A percentile compares a stretch with the other conserved stretches of the same genome.
These are phyloP conservation scores for Talaromyces wortmannii DNA, from an alignment of 495 filamentous ascomycete species.

Conservation along the genomic window DNA sequence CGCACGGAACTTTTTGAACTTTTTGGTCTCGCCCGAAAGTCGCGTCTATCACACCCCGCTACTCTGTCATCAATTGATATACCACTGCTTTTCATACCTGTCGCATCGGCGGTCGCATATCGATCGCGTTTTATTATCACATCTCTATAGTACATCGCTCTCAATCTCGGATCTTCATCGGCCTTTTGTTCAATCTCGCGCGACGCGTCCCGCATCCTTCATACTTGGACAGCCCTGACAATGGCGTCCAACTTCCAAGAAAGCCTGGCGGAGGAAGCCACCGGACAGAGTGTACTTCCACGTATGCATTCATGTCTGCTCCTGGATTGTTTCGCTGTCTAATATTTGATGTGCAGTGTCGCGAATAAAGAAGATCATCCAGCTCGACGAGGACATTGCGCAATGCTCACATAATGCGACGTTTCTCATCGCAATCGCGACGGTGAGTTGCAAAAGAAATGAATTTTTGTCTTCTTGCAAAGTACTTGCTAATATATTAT, in stretches of 20 bases:
- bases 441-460: constrained; percentile 40
- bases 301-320: constrained; percentile 45
- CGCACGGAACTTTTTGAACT: too few species aligned
- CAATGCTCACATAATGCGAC: constrained; percentile 87
- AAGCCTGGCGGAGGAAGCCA: constrained; percentile 73
- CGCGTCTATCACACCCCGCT: too few species aligned
- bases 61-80: too few species aligned
- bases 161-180: too few species aligned
- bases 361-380: constrained; percentile 88
- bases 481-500: constrained; percentile 3
- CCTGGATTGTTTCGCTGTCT: not conserved
- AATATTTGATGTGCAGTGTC: constrained; percentile 52
- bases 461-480: not conserved
- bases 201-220: not conserved
- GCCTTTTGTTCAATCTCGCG: not conserved
- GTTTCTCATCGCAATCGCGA: constrained; percentile 89
- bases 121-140: too few species aligned
- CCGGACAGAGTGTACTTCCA: constrained; percentile 77
- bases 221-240: not conserved
- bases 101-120: too few species aligned
- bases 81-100: too few species aligned
- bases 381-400: constrained; percentile 74
- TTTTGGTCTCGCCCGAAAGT: too few species aligned
- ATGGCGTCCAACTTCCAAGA: constrained; percentile 61
- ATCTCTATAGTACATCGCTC: too few species aligned